phyloP scores from a whole-genome alignment of 163 green algal genomes.

The Scenedesmus sp. region DNA sequence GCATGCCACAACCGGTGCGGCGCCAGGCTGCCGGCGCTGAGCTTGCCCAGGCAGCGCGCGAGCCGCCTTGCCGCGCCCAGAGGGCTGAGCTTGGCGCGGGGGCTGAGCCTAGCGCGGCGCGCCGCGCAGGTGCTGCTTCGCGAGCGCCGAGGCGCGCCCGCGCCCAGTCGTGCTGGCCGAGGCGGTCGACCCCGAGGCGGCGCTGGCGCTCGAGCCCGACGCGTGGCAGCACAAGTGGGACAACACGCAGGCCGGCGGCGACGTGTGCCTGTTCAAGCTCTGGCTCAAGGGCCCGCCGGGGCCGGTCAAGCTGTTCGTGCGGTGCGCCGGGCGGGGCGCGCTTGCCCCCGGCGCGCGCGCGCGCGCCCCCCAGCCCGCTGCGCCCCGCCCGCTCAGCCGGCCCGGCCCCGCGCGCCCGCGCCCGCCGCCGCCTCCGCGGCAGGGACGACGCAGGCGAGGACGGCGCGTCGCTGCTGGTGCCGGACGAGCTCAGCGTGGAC shows the following conservation, averaged over 20 bases:
- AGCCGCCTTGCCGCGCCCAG: too few relatives aligned
- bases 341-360: too few relatives aligned
- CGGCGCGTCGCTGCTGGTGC: slow-evolving; percentile 45
- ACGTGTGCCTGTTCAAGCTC: slow-evolving; percentile 38
- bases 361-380: too few relatives aligned
- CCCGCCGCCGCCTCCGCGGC: neutral
- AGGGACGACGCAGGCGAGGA: slow-evolving; percentile 50
- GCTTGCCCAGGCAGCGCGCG: too few relatives aligned
- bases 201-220: slow-evolving; percentile 27
- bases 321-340: neutral
- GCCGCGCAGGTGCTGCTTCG: neutral
- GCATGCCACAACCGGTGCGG: slow-evolving; percentile 61
- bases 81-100: too few relatives aligned
- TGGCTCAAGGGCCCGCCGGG: slow-evolving; percentile 37
- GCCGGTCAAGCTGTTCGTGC: slow-evolving; percentile 26
- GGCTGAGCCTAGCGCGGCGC: too few relatives aligned
- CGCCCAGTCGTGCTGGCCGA: slow-evolving; percentile 2
- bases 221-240: slow-evolving; percentile 26
- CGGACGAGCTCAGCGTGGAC: slow-evolving; percentile 65
- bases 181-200: slow-evolving; percentile 23
- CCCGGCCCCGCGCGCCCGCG: too few relatives aligned
- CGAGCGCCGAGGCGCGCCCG: slow-evolving; percentile 3
- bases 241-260: slow-evolving; percentile 36
- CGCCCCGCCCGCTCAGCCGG: too few relatives aligned
- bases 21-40: too few relatives aligned